Base-by-base conservation (phyloP, 2,329 filamentous ascomycete genomes). In the Lachnellula hyalina region DNA sequence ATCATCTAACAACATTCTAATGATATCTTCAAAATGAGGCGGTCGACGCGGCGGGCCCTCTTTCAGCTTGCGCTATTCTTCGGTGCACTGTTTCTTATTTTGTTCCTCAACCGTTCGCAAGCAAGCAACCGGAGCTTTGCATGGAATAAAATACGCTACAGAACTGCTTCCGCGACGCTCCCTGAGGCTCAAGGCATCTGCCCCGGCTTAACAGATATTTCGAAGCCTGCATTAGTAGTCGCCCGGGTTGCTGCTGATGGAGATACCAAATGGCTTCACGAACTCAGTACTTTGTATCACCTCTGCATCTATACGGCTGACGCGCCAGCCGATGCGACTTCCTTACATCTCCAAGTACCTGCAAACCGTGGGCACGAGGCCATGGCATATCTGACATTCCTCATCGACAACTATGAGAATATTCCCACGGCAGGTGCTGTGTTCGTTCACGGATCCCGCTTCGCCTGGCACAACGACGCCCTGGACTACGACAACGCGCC, bases 311-410 rank as follows among this genome's bases (percentile, higher is more conserved):
- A 78, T 65, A 71, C 68, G 12, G 71, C 69, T 28, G 75, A 77
- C 55, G 64, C 65, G 3, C 61, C 65, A 1, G 14, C 51, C 2
- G 61, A 70, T 34, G 49, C 54, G 19, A 61, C 56, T 8, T 68
- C 67, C 5, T 60, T 56, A 1, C 48, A 67, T 34, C 70, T 77
- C 2, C 73, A 74, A 52, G 70, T 75, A 1, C 76, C 77, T 3
- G 70, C 70, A 12, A 79, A 79, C 61, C 62, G 72, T 19, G 75
- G 72, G 23, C 73, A 76, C 55, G 75, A 77, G 55, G 70, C 74
- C n/a, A 76, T 76, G 71, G 67, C 71, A 5, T 77, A 76, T 52
- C 61, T 77, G 1, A 77, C 74, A 1, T 77, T 75, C 56, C 55
- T 77, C 0, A 76, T 77, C 50, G 74, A 76, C 55, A 76, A 77